Conservation (phyloP, 805 yeast genomes). For the Saccharomycopsis malanga region DNA sequence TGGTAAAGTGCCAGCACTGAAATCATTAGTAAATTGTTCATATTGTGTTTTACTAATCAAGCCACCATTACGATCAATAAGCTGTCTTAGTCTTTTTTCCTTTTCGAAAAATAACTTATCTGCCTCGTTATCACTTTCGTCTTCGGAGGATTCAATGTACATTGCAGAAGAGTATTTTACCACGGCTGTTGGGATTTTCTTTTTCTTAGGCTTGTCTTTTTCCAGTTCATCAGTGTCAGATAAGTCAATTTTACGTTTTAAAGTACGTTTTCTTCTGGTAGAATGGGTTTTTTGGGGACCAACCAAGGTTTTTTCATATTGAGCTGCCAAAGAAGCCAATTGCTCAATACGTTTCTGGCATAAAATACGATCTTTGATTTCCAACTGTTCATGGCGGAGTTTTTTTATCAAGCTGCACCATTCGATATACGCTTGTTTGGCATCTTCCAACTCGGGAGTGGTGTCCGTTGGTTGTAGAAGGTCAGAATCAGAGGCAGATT, state of each 20-base stretch:
- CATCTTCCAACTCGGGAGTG: no score
- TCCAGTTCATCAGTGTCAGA: constrained; percentile 8
- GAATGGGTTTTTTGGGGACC: not conserved
- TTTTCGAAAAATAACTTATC: constrained; percentile 17
- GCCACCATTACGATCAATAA: constrained; percentile 15
- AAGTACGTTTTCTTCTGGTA: constrained; percentile 5
- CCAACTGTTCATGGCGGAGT: no score
- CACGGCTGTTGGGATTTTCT: not conserved
- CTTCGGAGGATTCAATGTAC: constrained; percentile 32
- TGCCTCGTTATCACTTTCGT: constrained; percentile 12
- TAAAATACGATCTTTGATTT: no score
- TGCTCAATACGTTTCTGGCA: no score
- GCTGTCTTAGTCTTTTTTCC: constrained; percentile 15
- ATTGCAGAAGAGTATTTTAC: constrained; percentile 23
- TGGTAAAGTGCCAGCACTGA: no score
- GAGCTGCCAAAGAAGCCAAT: no score
- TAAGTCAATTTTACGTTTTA: constrained; percentile 14
- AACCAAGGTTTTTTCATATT: no score
- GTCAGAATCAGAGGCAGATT: no score
- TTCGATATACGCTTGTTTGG: no score
- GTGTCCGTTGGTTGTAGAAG: no score
- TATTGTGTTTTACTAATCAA: constrained; percentile 9
- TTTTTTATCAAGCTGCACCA: no score
- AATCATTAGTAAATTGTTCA: constrained; percentile 4
- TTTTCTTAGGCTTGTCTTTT: constrained; percentile 15